Conservation (phyloP, 108 stramenopile species). For the Nannochloropsis salina region DNA sequence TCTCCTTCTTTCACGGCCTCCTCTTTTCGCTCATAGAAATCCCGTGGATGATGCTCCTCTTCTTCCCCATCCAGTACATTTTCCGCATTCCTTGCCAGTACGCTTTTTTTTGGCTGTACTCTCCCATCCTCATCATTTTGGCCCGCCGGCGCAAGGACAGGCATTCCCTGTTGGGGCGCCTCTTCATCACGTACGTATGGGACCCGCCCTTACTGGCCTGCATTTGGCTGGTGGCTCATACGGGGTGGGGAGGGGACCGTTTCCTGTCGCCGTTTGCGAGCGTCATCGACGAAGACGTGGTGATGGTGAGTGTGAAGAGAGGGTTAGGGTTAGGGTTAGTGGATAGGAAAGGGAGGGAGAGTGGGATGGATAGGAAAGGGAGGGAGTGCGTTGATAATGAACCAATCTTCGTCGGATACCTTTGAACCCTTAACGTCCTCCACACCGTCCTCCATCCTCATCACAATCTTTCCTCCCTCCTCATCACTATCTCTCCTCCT, state of each 20-base stretch:
- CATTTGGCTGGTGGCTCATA: background rate
- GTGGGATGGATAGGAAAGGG: background rate
- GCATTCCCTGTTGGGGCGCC: background rate
- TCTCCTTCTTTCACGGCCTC: background rate
- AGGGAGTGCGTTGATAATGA: background rate
- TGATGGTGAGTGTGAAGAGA: background rate
- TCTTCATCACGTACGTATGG: background rate
- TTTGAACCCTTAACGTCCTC: too few relatives aligned
- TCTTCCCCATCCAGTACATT: background rate
- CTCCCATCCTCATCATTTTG: background rate
- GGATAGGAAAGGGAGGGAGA: background rate
- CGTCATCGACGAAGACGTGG: slow-evolving; percentile 13
- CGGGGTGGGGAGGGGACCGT: background rate
- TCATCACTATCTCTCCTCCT: too few relatives aligned
- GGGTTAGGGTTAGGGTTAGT: too few relatives aligned
- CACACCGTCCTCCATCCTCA: too few relatives aligned
- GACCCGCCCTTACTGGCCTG: background rate
- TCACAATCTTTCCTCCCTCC: too few relatives aligned
- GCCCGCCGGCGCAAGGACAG: slow-evolving; percentile 1
- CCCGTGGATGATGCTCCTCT: background rate
- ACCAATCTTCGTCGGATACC: too few relatives aligned
- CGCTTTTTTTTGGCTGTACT: background rate
- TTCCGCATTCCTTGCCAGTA: background rate
- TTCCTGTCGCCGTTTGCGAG: slow-evolving; percentile 4
- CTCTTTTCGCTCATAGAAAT: slow-evolving; percentile 11